A percentile compares a stretch with the other conserved stretches of the same genome.
These are phyloP conservation scores for Tylopilus rubrobrunneus DNA, from an alignment of 768 basidiomycete genomes.

Conservation along the genomic window DNA sequence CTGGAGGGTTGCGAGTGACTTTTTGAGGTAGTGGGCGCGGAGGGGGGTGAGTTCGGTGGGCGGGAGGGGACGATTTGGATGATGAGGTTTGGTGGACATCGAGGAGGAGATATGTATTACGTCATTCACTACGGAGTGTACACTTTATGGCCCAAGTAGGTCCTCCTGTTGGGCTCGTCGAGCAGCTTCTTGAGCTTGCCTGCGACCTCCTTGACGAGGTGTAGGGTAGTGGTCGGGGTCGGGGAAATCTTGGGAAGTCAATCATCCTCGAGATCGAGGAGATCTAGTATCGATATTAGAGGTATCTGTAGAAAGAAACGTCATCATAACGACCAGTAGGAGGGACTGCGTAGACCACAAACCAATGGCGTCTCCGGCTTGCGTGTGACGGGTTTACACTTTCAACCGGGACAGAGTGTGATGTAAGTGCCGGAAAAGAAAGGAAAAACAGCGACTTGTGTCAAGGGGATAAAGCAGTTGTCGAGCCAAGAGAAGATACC, in stretches of 20 bases:
- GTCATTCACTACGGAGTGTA: slow-evolving; percentile 22
- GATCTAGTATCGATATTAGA: slow-evolving; percentile 11
- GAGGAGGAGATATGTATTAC: slow-evolving; percentile 11
- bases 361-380: too few relatives aligned
- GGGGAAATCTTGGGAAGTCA: too few relatives aligned
- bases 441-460: too few relatives aligned
- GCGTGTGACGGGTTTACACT: slow-evolving; percentile 33
- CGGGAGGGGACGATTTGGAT: slow-evolving; percentile 4
- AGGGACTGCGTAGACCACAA: too few relatives aligned
- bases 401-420: slow-evolving; percentile 25
- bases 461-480: too few relatives aligned
- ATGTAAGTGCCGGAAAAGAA: slow-evolving; percentile 24
- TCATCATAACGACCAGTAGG: too few relatives aligned
- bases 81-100: slow-evolving; percentile 8
- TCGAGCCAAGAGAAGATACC: too few relatives aligned
- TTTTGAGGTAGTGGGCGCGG: slow-evolving; percentile 98
- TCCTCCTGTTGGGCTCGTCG: slow-evolving; percentile 31
- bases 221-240: too few relatives aligned
- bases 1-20: slow-evolving; percentile 85
- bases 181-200: slow-evolving; percentile 52
- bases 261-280: too few relatives aligned
- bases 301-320: too few relatives aligned
- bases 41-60: slow-evolving; percentile 62
- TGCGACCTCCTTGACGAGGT: slow-evolving; percentile 58
- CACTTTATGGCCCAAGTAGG: slow-evolving; percentile 31